phyloP scores from a whole-genome alignment of 1,284 basidiomycete species.

The Apiotrichum brassicae region DNA sequence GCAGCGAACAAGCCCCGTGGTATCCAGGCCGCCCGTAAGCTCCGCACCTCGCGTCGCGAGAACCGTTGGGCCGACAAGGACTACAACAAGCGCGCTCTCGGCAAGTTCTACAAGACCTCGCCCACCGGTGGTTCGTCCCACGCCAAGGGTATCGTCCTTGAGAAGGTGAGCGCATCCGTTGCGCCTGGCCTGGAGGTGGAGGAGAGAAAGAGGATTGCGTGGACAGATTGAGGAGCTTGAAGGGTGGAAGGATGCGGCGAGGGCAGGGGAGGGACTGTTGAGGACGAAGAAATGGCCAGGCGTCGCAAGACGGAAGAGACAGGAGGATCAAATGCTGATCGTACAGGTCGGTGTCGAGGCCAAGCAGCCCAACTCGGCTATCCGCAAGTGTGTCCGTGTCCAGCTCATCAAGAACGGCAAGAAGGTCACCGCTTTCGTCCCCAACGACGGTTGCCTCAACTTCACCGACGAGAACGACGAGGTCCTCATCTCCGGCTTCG shows the following conservation, averaged over 20 bases:
- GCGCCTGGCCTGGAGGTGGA: background rate
- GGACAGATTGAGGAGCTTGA: background rate
- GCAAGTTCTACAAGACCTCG: constrained; percentile 99
- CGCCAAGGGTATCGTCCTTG: constrained; percentile 99
- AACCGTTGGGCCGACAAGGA: constrained; percentile 99
- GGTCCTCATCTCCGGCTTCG: constrained; percentile 99
- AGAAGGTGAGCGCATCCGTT: constrained; percentile 58
- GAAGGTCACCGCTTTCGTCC: constrained; percentile 91
- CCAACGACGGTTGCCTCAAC: constrained; percentile 98
- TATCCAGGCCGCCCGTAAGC: constrained; percentile 98
- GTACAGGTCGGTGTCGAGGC: constrained; percentile 56
- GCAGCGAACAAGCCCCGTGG: constrained; percentile 93
- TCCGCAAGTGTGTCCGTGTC: constrained; percentile 99
- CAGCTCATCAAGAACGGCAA: constrained; percentile 99
- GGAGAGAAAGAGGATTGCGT: too few species aligned
- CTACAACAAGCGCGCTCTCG: constrained; percentile 99
- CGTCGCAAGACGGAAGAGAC: background rate
- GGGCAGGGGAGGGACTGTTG: constrained; percentile 53
- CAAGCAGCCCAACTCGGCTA: constrained; percentile 95
- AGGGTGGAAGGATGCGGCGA: background rate
- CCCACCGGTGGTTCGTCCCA: constrained; percentile 99
- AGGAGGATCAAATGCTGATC: background rate
- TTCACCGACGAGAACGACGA: constrained; percentile 98
- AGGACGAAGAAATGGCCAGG: background rate
- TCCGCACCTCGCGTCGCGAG: constrained; percentile 85